Evolutionary conservation across 2,329 filamentous ascomycete species (phyloP), one percentile per base, ranked within the genome.

Genomic region (Fusarium staphyleae): DNA sequence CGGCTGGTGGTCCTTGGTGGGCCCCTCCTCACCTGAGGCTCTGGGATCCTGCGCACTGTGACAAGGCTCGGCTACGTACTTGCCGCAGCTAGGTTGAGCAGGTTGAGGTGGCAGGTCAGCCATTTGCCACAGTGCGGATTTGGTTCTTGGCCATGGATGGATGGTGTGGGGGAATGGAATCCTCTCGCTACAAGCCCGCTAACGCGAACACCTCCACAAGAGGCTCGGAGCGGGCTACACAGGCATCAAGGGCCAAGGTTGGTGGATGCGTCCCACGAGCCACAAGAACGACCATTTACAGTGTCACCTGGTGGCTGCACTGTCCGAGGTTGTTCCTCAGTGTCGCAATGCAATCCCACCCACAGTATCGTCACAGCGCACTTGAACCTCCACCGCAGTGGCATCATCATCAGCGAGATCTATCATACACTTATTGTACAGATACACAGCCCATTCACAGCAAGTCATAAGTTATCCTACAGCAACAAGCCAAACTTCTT

Each of bases 21-120:
- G 26, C n/a, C 58, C 55, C 11, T 58, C 55, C 58, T 61, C 58
- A 62, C 58, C 58, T 59, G 58, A 62, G 58, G 58, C 58, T 62
- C 58, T 58, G 46, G 54, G 55, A 55, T 48, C 51, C 62, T 45
- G 55, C 48, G 42, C 57, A 62, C 52, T 43, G 58, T 57, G 48
- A 50, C 41, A 41, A 46, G 45, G 57, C 57, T 32, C 62, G 48
- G 50, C 58, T 54, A 62, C n/a, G n/a, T n/a, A n/a, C 58, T 14
- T 4, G 36, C 19, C 53, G 44, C 36, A 44, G 43, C 57, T 29
- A n/a, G n/a, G n/a, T n/a, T n/a, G n/a, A n/a, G n/a, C n/a, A n/a
- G n/a, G n/a, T n/a, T n/a, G 29, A 52, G 52, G 43, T 53, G 46
- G 22, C 15, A 5, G 2, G 6, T 14, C 22, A 22, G 16, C 22